A percentile compares a stretch with the other conserved stretches of the same genome.
phyloP scores from a whole-genome alignment of 306 rosid species.

The Senna tora region DNA sequence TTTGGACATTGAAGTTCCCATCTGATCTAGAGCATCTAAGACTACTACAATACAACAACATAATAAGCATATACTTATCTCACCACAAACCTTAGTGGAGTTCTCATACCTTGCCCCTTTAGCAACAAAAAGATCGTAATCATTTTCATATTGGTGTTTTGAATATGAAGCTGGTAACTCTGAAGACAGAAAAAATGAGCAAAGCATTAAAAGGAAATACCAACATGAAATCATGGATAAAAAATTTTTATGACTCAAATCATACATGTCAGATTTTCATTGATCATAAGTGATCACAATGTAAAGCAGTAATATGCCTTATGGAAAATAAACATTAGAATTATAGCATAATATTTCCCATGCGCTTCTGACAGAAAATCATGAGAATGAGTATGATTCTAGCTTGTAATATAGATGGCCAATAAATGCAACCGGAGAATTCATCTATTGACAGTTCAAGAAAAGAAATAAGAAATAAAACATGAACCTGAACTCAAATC shows the following conservation, averaged over 20 bases:
- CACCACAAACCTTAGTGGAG: constrained; percentile 11
- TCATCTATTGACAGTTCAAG: neutral
- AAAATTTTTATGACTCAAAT: constrained; percentile 15
- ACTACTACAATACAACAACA: constrained; percentile 39
- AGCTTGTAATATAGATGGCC: neutral
- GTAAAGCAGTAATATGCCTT: constrained; percentile 16
- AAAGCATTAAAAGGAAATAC: constrained; percentile 31
- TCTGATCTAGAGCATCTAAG: constrained; percentile 42
- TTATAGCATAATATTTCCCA: neutral
- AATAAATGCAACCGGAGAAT: neutral
- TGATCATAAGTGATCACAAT: neutral
- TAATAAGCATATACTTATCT: constrained; percentile 31
- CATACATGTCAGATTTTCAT: constrained; percentile 23
- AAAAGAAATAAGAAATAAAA: neutral
- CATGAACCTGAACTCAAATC: neutral
- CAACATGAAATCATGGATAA: constrained; percentile 31
- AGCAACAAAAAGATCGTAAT: constrained; percentile 45
- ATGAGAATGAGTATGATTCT: neutral
- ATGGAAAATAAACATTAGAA: neutral
- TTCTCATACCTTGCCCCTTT: constrained; percentile 59
- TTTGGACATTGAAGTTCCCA: constrained; percentile 49
- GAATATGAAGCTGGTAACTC: constrained; percentile 52
- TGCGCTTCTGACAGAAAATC: neutral
- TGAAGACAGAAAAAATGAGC: constrained; percentile 42
- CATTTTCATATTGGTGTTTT: constrained; percentile 52